Conservation (phyloP, 2,329 filamentous ascomycete species). For the Aureobasidium sp. region DNA sequence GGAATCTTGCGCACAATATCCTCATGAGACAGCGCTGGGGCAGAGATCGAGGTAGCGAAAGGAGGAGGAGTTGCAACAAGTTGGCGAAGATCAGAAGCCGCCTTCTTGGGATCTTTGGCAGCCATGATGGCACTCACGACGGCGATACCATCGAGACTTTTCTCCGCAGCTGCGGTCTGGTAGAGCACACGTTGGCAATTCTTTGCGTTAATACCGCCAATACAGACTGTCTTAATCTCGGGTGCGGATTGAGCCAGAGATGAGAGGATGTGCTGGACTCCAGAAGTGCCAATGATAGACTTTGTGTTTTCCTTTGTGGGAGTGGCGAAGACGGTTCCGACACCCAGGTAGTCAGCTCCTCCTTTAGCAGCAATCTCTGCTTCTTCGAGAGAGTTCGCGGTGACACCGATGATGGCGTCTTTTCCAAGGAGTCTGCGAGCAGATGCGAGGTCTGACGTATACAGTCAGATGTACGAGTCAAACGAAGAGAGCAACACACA, state of each 20-base stretch:
- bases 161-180: conserved; percentile 53
- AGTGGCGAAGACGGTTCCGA: conserved; percentile 85
- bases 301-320: conserved; percentile 84
- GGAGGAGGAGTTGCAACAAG: conserved; percentile 44
- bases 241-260: conserved; percentile 46
- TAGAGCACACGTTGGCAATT: conserved; percentile 70
- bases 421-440: conserved; percentile 68
- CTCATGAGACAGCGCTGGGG: conserved; percentile 25
- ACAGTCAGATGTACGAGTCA: not conserved
- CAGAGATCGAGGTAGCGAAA: conserved; percentile 24
- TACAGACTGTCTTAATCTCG: conserved; percentile 64
- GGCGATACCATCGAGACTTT: conserved; percentile 70
- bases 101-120: conserved; percentile 57
- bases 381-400: conserved; percentile 67
- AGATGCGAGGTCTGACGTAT: conserved; percentile 46
- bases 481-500: not conserved
- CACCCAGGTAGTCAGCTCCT: conserved; percentile 85
- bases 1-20: conserved; percentile 25
- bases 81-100: conserved; percentile 52
- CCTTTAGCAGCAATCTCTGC: conserved; percentile 62
- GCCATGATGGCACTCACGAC: conserved; percentile 85
- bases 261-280: conserved; percentile 59
- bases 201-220: conserved; percentile 74
- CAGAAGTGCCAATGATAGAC: conserved; percentile 66
- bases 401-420: conserved; percentile 80